phyloP scores from a whole-genome alignment of 306 rosid species.

The Senna tora region DNA sequence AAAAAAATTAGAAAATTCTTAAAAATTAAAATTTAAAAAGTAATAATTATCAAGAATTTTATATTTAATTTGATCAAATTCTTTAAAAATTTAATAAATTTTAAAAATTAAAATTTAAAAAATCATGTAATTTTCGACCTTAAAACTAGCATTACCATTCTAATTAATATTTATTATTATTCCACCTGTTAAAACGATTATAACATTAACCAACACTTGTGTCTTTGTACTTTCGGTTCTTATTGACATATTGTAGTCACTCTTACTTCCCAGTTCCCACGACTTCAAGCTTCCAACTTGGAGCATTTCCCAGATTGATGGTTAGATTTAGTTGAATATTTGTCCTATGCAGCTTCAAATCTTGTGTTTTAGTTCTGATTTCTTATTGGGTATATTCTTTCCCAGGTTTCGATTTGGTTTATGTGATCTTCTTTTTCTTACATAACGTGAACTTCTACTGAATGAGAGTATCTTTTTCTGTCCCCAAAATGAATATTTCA shows the following conservation, averaged over 20 bases:
- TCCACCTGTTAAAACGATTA: too few species aligned
- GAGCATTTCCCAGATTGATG: constrained; percentile 31
- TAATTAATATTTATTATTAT: too few species aligned
- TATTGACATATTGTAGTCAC: neutral
- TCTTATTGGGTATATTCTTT: constrained; percentile 1
- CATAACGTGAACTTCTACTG: neutral
- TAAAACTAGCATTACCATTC: too few species aligned
- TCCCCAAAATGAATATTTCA: neutral
- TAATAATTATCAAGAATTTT: too few species aligned
- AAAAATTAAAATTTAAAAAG: too few species aligned
- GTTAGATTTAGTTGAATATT: constrained; percentile 13
- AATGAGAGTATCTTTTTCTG: neutral
- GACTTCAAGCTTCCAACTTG: constrained; percentile 3
- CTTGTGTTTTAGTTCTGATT: neutral
- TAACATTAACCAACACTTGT: too few species aligned
- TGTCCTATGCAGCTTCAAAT: constrained; percentile 7
- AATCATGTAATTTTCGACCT: too few species aligned
- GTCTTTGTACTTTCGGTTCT: too few species aligned
- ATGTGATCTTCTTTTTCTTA: neutral
- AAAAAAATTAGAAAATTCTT: too few species aligned
- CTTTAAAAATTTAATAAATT: too few species aligned
- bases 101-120: too few species aligned
- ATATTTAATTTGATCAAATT: too few species aligned
- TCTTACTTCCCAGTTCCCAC: neutral
- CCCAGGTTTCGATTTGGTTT: neutral